These are phyloP conservation scores for Ganoderma lucidum DNA, from an alignment of 1,284 basidiomycete genomes.

Conservation along the genomic window DNA sequence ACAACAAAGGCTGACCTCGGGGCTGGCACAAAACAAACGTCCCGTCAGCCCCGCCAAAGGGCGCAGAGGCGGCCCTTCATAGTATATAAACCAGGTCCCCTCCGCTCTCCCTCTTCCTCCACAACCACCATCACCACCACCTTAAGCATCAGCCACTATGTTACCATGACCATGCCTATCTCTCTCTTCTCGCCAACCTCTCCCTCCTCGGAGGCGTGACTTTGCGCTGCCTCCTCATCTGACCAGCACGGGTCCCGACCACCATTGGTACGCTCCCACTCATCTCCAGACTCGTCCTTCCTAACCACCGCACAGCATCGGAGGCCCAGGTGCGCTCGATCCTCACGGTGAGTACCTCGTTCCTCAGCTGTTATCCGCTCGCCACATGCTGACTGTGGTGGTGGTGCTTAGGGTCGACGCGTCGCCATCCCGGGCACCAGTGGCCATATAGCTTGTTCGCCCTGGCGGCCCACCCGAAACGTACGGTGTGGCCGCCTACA, in stretches of 20 bases:
- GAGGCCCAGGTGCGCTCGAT: constrained; percentile 1
- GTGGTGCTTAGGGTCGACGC: neutral
- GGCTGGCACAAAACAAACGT: neutral
- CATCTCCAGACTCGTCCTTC: neutral
- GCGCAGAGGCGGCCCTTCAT: neutral
- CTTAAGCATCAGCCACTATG: neutral
- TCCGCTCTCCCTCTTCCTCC: neutral
- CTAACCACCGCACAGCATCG: neutral
- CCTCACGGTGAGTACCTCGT: neutral
- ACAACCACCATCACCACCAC: neutral
- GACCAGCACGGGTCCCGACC: neutral
- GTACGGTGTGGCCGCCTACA: neutral
- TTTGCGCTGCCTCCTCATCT: neutral
- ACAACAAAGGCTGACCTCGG: neutral
- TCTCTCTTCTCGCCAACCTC: neutral
- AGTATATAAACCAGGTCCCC: neutral
- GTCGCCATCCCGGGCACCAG: constrained; percentile 5
- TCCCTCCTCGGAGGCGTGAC: neutral
- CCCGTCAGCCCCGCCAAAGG: neutral
- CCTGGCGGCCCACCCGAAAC: neutral
- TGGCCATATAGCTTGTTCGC: neutral
- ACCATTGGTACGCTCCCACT: neutral
- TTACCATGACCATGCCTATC: neutral
- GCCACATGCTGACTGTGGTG: constrained; percentile 1
- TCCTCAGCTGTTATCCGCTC: too few species aligned